Evolutionary conservation across 495 filamentous ascomycete genomes (phyloP).

Genomic region (Aspergillus steynii): DNA sequence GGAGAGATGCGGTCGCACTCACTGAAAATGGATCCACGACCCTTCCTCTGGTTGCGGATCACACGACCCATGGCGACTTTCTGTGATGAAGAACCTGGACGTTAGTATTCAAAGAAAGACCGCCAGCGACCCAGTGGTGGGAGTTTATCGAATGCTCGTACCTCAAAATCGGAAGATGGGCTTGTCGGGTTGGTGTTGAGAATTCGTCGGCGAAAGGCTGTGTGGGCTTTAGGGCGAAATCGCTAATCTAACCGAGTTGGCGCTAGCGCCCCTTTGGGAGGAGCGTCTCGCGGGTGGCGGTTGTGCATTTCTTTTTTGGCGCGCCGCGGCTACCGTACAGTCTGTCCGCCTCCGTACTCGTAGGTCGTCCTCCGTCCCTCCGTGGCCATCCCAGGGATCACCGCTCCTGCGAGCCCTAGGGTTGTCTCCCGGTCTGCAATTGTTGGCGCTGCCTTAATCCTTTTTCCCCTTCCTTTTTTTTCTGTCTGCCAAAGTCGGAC

Average conservation of each 20-base stretch:
- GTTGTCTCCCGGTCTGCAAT: too few relatives aligned
- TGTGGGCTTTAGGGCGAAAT: slow-evolving; percentile 53
- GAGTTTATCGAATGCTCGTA: slow-evolving; percentile 39
- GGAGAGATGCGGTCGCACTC: slow-evolving; percentile 47
- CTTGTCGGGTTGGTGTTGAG: slow-evolving; percentile 51
- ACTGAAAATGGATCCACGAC: slow-evolving; percentile 98
- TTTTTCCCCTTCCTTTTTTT: too few relatives aligned
- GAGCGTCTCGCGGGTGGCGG: slow-evolving; percentile 14
- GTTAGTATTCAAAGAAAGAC: slow-evolving; percentile 42
- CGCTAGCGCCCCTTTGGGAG: slow-evolving; percentile 29
- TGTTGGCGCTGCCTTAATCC: too few relatives aligned
- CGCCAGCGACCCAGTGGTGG: slow-evolving; percentile 35
- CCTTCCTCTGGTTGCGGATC: slow-evolving; percentile 98
- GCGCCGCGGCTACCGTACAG: slow-evolving; percentile 13
- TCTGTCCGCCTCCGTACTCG: neutral
- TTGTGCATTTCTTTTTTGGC: slow-evolving; percentile 4
- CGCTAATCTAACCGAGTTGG: slow-evolving; percentile 50
- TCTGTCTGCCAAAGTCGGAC: too few relatives aligned
- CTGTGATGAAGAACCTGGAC: slow-evolving; percentile 34
- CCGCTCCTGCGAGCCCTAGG: too few relatives aligned
- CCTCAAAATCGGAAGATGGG: slow-evolving; percentile 49
- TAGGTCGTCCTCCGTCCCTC: too few relatives aligned
- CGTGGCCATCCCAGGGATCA: too few relatives aligned
- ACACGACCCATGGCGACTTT: slow-evolving; percentile 71
- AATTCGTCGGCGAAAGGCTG: slow-evolving; percentile 47